Evolutionary conservation across 1,284 basidiomycete species (phyloP).

Genomic region (Paramarasmius palmivorus): DNA sequence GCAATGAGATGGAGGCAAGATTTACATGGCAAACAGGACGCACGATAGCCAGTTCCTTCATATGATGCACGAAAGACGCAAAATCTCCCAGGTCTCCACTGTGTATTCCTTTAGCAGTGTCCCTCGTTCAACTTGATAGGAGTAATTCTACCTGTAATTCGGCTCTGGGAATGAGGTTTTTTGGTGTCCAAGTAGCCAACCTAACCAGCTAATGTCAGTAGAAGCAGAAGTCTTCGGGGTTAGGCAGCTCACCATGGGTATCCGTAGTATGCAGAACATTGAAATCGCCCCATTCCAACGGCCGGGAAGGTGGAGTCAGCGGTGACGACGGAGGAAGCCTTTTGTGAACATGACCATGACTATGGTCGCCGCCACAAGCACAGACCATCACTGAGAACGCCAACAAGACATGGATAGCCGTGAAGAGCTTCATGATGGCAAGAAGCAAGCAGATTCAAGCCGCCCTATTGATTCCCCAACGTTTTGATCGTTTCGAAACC

Average conservation of each 20-base stretch:
- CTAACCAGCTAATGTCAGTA: slow-evolving; percentile 70
- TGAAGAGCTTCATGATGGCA: not conserved
- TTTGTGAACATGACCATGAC: not conserved
- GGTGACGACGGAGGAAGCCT: not conserved
- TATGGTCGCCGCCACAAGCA: not conserved
- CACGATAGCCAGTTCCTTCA: slow-evolving; percentile 71
- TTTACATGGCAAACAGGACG: slow-evolving; percentile 16
- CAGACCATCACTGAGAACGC: not conserved
- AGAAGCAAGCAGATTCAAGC: not conserved
- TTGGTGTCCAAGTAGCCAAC: slow-evolving; percentile 78
- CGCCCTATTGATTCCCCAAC: slow-evolving; percentile 15
- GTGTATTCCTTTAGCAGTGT: slow-evolving; percentile 17
- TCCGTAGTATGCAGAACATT: slow-evolving; percentile 84
- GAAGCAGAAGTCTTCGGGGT: slow-evolving; percentile 28
- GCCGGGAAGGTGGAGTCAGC: slow-evolving; percentile 43
- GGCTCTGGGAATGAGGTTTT: slow-evolving; percentile 71
- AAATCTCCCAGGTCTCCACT: slow-evolving; percentile 81
- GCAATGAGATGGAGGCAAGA: not conserved
- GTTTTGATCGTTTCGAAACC: too few relatives aligned
- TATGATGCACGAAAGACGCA: slow-evolving; percentile 77
- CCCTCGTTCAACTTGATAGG: not conserved
- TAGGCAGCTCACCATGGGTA: slow-evolving; percentile 54
- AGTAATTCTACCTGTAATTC: slow-evolving; percentile 57
- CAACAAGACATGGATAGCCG: not conserved
- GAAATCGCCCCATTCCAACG: slow-evolving; percentile 76